Percentiles rank a stretch among this genome's conserved stretches.
phyloP scores from a whole-genome alignment of 2,329 filamentous ascomycete species.

The Colletotrichum sp. region DNA sequence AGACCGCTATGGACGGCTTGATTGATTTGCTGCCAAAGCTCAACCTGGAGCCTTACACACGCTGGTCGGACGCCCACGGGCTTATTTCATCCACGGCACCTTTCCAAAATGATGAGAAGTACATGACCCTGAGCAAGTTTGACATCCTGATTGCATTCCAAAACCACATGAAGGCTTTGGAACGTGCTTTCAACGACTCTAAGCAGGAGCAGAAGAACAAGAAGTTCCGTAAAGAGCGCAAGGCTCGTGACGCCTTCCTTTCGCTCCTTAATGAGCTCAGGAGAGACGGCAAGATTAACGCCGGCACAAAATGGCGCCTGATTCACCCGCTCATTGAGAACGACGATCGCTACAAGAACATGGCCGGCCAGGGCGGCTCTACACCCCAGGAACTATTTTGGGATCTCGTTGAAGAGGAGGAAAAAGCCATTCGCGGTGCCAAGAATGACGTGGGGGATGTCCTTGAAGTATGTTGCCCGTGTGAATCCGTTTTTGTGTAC shows the following conservation, averaged over 20 bases:
- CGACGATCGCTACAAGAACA: slow-evolving; percentile 82
- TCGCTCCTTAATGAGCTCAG: slow-evolving; percentile 77
- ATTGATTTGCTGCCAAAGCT: slow-evolving; percentile 78
- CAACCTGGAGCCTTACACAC: slow-evolving; percentile 89
- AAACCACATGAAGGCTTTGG: slow-evolving; percentile 90
- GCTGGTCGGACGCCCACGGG: slow-evolving; percentile 89
- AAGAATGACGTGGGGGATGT: slow-evolving; percentile 88
- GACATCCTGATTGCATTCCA: slow-evolving; percentile 94
- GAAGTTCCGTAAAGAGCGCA: slow-evolving; percentile 82
- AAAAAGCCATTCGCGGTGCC: slow-evolving; percentile 80
- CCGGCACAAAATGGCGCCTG: slow-evolving; percentile 88
- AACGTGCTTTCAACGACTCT: slow-evolving; percentile 89
- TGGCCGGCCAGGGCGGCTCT: slow-evolving; percentile 85
- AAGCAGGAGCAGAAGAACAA: slow-evolving; percentile 86
- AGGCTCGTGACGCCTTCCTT: slow-evolving; percentile 82
- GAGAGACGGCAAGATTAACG: slow-evolving; percentile 80
- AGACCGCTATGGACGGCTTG: slow-evolving; percentile 84
- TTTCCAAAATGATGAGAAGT: slow-evolving; percentile 83
- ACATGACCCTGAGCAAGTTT: slow-evolving; percentile 82
- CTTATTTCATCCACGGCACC: slow-evolving; percentile 78
- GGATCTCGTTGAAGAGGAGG: slow-evolving; percentile 94
- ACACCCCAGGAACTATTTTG: slow-evolving; percentile 92
- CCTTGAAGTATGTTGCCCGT: slow-evolving; percentile 70
- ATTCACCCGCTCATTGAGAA: slow-evolving; percentile 76
- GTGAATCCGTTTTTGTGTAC: background rate